Evolutionary conservation across 1,284 basidiomycete species (phyloP).

Genomic region (Trichosporon coremiiforme): DNA sequence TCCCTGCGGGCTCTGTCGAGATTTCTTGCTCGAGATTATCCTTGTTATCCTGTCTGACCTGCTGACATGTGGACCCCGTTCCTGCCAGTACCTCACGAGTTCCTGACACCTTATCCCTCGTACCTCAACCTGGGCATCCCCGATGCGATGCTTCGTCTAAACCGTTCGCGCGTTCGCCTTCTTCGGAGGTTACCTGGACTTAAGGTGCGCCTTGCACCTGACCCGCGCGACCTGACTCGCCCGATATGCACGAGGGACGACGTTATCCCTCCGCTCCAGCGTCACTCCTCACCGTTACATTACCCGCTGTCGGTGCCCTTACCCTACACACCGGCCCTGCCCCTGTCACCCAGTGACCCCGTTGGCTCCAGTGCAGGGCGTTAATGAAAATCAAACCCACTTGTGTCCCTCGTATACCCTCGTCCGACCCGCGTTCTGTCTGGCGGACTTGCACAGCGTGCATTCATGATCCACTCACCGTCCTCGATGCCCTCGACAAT

Average conservation of each 20-base stretch:
- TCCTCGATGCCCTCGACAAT: background rate
- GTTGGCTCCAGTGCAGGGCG: background rate
- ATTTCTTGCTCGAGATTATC: no score
- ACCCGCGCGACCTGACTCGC: background rate
- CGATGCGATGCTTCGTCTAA: constrained; percentile 4
- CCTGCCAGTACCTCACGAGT: background rate
- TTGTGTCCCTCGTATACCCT: background rate
- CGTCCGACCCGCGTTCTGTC: background rate
- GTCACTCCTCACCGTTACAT: constrained; percentile 3
- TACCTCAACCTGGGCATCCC: no score
- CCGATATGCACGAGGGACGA: background rate
- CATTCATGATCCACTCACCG: background rate
- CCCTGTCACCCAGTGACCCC: background rate
- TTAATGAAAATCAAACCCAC: constrained; percentile 5
- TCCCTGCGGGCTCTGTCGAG: background rate
- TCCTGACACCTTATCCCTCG: constrained; percentile 5
- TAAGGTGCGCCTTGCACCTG: background rate
- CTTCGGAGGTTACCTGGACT: background rate
- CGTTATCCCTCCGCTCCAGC: constrained; percentile 8
- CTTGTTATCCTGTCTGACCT: background rate
- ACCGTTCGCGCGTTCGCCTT: constrained; percentile 1
- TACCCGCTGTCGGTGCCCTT: constrained; percentile 2
- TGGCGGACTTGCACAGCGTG: background rate
- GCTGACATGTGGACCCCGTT: background rate
- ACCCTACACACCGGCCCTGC: background rate